Evolutionary conservation across 1,284 basidiomycete species (phyloP), one percentile per base, ranked within the genome.

Genomic region (Taiwanofungus camphoratus): DNA sequence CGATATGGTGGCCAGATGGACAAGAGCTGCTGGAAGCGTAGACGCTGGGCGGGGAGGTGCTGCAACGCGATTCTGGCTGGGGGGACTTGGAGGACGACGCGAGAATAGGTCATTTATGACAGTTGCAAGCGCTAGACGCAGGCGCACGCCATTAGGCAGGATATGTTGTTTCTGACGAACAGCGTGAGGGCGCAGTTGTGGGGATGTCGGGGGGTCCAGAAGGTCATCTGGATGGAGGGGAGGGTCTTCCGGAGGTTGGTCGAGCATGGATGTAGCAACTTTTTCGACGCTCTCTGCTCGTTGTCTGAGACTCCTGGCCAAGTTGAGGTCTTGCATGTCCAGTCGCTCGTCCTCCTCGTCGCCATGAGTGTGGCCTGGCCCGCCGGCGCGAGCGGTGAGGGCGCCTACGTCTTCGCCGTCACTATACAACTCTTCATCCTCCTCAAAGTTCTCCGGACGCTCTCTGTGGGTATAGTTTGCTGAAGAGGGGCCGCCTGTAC

Each of bases 31-130:
- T 0, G 71, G 71, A 7, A 73, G 53, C 3, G 50, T 42, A 2
- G 37, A 13, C 6, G 45, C 20, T 20, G 46, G 39, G 9, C 49
- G 45, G 42, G 39, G 49, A 4, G 32, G 24, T 8, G 42, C 40
- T 5, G 35, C 21, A 15, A 44, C 42, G 18, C 35, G 48, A 15
- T 30, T 15, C 23, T 52, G 51, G 23, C 43, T 47, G n/a, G 51
- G 51, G 1, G 52, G 57, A 34, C 71, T 66, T 1, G 81, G 79
- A 0, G 76, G 70, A 54, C 82, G 78, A 16, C 86, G 73, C 18
- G 84, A 79, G 53, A 89, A 88, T 5, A 90, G 65, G 54, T 89
- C 86, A 51, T 89, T 88, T 53, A 87, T 71, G 36, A 88, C 74
- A 0, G 82, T 82, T 2, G 76, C 76, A 26, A 89, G 66, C 1